phyloP scores from a whole-genome alignment of 805 yeast genomes.

The Kodamaea nitidulidarum region DNA sequence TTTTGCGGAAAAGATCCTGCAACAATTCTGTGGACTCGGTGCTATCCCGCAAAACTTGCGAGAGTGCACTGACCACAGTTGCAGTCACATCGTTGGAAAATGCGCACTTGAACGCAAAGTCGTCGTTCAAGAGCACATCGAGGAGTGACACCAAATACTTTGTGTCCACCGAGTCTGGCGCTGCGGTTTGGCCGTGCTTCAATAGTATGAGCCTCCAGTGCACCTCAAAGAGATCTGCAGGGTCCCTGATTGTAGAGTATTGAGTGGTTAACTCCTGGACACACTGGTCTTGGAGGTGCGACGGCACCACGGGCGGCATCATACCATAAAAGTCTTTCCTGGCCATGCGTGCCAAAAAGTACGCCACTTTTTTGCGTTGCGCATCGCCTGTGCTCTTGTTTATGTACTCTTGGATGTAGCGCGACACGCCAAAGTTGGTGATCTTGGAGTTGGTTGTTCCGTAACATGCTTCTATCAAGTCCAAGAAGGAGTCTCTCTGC shows the following conservation, averaged over 20 bases:
- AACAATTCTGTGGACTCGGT: constrained; percentile 12
- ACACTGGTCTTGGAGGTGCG: constrained; percentile 22
- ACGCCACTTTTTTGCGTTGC: constrained; percentile 27
- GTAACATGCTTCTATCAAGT: constrained; percentile 46
- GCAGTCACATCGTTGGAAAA: constrained; percentile 44
- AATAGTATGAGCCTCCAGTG: constrained; percentile 52
- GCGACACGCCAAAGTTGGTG: constrained; percentile 38
- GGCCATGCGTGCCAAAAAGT: constrained; percentile 17
- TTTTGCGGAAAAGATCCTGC: constrained; percentile 12
- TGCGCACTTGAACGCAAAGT: constrained; percentile 10
- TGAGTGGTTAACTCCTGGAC: constrained; percentile 10
- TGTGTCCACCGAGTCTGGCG: constrained; percentile 10
- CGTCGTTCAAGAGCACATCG: constrained; percentile 9
- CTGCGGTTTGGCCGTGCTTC: constrained; percentile 25
- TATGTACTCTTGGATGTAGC: constrained; percentile 47
- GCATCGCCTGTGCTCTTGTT: constrained; percentile 20
- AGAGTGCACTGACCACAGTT: constrained; percentile 30
- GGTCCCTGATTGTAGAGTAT: constrained; percentile 7
- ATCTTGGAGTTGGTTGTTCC: constrained; percentile 43
- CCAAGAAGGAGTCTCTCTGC: constrained; percentile 35
- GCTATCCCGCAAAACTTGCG: constrained; percentile 18
- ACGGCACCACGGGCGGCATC: constrained; percentile 23
- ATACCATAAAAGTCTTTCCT: constrained; percentile 10
- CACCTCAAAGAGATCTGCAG: constrained; percentile 29
- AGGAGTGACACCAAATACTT: constrained; percentile 17